Base-by-base conservation (phyloP, 257 asterid species). In the Paraleonurus japonicus region DNA sequence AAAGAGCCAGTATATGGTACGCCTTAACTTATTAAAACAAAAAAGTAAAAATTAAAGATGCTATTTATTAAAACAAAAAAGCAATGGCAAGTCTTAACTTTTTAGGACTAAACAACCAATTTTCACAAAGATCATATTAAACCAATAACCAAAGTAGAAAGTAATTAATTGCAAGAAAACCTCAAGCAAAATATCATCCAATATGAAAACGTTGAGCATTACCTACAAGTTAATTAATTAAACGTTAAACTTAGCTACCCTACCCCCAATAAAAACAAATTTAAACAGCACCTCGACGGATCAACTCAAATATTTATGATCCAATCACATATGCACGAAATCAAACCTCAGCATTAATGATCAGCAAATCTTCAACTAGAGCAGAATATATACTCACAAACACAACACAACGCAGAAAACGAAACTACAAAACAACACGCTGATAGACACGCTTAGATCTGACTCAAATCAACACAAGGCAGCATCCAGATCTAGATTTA, bases 401-500 rank as follows among this genome's bases (percentile, higher is more conserved):
- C 35, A 51, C 23, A 69, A 8, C 30, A 26, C 30, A 26, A 26
- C 30, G n/a, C n/a, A n/a, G n/a, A n/a, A n/a, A n/a, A n/a, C n/a
- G n/a, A n/a, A n/a, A n/a, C n/a, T n/a, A n/a, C n/a, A n/a, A n/a
- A n/a, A n/a, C n/a, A n/a, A n/a, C n/a, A n/a, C n/a, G 39, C 7
- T 55, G 0, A 71, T 15, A 65, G 43, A 39, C 39, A 39, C 74
- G 51, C 10, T 13, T 39, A 78, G 81, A 78, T 81, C 83, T 69
- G 70, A 79, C 62, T 45, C 16, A 9, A 43, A 72, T 68, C 50
- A 60, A 43, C 19, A 51, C 57, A 30, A 28, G 61, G 54, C 23
- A 65, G 59, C 66, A 39, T 17, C 67, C 75, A 64, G 81, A 81
- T 78, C 83, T 75, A 81, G 75, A 72, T 19, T 7, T 63, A 48